These are phyloP conservation scores for Mycocalia duriaeana DNA, from an alignment of 1,284 basidiomycete species.

Conservation along the genomic window DNA sequence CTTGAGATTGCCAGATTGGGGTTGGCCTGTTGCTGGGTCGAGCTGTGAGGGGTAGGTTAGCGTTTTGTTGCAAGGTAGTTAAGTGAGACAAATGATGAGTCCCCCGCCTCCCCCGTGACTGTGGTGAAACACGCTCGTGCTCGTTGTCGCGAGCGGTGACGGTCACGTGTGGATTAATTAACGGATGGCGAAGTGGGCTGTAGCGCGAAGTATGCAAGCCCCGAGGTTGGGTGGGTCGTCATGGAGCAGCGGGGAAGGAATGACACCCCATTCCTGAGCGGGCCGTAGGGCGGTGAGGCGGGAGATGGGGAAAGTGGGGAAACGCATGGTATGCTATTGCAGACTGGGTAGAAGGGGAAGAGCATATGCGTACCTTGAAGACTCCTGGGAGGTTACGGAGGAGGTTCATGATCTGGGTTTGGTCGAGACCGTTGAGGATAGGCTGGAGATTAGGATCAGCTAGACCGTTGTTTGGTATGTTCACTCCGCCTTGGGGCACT, in stretches of 20 bases:
- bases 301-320: too few species aligned
- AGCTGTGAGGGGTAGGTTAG: conserved; percentile 22
- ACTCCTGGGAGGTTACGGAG: conserved; percentile 44
- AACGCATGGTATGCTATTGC: too few species aligned
- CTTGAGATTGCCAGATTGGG: conserved; percentile 42
- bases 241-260: conserved; percentile 6
- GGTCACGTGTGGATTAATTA: conserved; percentile 39
- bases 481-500: conserved; percentile 18
- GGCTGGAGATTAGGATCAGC: conserved; percentile 20
- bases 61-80: conserved; percentile 4
- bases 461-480: conserved; percentile 17
- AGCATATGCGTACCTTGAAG: conserved; percentile 36
- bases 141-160: conserved; percentile 29
- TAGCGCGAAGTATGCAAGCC: conserved; percentile 6
- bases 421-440: conserved; percentile 30
- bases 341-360: conserved; percentile 7
- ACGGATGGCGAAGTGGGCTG: conserved; percentile 12
- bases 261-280: too few species aligned
- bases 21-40: too few species aligned
- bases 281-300: too few species aligned
- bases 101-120: conserved; percentile 33
- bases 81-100: conserved; percentile 4
- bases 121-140: conserved; percentile 29
- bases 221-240: conserved; percentile 7
- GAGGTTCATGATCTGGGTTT: conserved; percentile 46